Conservation (phyloP, 2,329 filamentous ascomycete species). For the Fusarium marasasianum region DNA sequence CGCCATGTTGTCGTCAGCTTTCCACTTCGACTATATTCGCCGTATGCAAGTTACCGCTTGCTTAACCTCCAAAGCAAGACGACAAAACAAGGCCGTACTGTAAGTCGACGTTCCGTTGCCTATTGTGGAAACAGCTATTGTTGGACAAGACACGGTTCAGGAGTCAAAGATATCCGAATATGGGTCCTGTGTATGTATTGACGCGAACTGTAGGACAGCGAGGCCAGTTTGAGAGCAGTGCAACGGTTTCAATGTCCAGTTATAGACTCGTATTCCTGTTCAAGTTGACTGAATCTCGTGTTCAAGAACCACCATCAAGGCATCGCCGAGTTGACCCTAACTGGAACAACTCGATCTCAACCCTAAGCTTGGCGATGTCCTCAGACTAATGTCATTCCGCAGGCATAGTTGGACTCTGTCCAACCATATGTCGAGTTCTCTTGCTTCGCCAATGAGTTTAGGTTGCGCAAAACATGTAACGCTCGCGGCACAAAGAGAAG, state of each 20-base stretch:
- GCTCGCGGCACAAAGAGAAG: neutral
- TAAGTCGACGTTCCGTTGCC: neutral
- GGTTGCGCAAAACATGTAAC: conserved; percentile 10
- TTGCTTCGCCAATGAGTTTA: neutral
- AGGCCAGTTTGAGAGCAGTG: conserved; percentile 3
- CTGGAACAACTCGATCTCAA: conserved; percentile 11
- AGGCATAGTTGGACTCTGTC: neutral
- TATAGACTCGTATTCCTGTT: neutral
- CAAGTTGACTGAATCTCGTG: conserved; percentile 4
- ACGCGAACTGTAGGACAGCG: conserved; percentile 8
- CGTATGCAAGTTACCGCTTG: conserved; percentile 14
- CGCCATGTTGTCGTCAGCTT: conserved; percentile 21
- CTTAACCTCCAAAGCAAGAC: neutral
- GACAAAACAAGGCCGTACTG: neutral
- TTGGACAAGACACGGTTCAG: conserved; percentile 11
- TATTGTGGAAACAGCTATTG: conserved; percentile 4
- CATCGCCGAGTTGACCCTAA: neutral
- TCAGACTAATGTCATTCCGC: neutral
- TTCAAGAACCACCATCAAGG: neutral
- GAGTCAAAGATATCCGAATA: neutral
- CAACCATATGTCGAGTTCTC: neutral
- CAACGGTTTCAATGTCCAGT: conserved; percentile 4
- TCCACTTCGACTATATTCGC: neutral
- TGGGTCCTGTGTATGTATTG: conserved; percentile 16
- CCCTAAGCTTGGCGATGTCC: neutral